Conservation (phyloP, 305 asterid genomes). For the Solanum aculeatissimum region DNA sequence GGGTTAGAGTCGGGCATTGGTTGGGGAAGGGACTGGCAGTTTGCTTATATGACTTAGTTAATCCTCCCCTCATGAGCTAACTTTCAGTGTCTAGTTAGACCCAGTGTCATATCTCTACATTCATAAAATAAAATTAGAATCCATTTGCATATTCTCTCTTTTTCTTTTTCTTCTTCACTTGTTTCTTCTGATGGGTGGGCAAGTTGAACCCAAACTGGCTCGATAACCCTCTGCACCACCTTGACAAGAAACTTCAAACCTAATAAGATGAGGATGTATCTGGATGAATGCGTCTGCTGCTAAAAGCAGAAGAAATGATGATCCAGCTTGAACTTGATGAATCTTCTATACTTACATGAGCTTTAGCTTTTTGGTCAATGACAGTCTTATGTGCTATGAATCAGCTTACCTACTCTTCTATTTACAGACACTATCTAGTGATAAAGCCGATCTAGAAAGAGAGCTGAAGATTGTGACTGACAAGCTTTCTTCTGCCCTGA, state of each 20-base stretch:
- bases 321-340: background rate
- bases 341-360: background rate
- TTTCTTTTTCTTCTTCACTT: background rate
- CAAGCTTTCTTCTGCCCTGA: constrained; percentile 52
- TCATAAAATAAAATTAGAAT: background rate
- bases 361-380: background rate
- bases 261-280: background rate
- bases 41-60: no score
- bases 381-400: background rate
- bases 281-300: background rate
- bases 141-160: background rate
- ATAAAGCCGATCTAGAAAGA: constrained; percentile 49
- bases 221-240: background rate
- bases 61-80: no score
- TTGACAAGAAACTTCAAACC: background rate
- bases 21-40: no score
- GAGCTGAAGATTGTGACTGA: constrained; percentile 37
- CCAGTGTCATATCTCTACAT: background rate
- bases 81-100: no score
- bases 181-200: background rate
- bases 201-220: background rate
- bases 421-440: constrained; percentile 25
- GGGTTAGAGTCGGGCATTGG: no score
- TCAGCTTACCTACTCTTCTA: constrained; percentile 1
- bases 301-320: background rate